Evolutionary conservation across 129 eudicot species (phyloP), one percentile per base, ranked within the genome.

Genomic region (Pittosporum tobira): DNA sequence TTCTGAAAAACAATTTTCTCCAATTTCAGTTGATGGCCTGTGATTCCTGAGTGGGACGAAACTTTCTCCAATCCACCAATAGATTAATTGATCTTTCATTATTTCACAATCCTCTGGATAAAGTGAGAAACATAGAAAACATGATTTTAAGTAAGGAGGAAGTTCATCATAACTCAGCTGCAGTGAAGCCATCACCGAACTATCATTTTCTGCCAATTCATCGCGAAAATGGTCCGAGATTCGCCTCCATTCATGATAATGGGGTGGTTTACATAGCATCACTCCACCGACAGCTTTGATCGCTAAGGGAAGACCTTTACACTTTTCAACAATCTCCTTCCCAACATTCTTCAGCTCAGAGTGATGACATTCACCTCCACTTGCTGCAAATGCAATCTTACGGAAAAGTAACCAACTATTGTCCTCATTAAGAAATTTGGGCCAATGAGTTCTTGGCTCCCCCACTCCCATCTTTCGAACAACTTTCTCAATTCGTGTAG

Each of bases 131-230:
- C 71, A 66, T 15, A 66, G 61, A 23, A 66, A 12, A 29, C 71
- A 66, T 1, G 19, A 43, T 54, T 56, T 66, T 30, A 66, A 7
- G 9, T 29, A 53, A 13, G 63, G 26, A 8, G 71, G 71, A 18
- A 66, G 71, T 53, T 66, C 71, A 20, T 66, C 71, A 22, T 66
- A 66, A 48, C 71, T 66, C 29, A 66, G 48, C 25, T 56, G 56
- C 56, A 66, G 16, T 20, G 71, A 66, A 25, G 63, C 71, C 45
- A 54, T 56, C 18, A 65, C 71, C 20, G 71, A 52, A 18, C 7
- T 28, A 65, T 52, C 44, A 24, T 51, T 38, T 18, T 55, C 45
- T 36, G 28, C 40, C 28, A 65, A 29, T 42, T 65, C 44, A 19
- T 40, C 43, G 8, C 45, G 53, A 19, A 65, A 65, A n/a, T 53